Evolutionary conservation across 176 grass and related monocot genomes (phyloP).

Genomic region (Bolboschoenus planiculmis): DNA sequence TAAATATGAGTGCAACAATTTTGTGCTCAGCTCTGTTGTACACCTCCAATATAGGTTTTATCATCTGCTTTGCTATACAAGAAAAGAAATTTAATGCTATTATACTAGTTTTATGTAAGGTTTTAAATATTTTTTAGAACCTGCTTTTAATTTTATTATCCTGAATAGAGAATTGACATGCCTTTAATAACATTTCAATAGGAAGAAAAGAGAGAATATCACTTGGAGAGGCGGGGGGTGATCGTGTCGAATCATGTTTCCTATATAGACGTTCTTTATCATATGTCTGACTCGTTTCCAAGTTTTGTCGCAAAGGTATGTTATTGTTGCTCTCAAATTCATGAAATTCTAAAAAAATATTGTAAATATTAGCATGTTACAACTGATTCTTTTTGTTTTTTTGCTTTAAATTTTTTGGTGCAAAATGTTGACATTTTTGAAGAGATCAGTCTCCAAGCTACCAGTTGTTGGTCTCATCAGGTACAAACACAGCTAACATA

Average conservation of each 20-base stretch:
- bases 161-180: background rate
- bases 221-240: constrained; percentile 48
- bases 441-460: constrained; percentile 82
- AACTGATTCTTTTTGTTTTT: constrained; percentile 23
- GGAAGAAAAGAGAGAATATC: background rate
- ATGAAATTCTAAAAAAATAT: too few relatives aligned
- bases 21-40: background rate
- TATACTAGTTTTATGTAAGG: background rate
- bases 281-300: constrained; percentile 84
- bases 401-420: constrained; percentile 22
- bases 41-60: background rate
- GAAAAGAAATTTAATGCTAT: background rate
- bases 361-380: too few relatives aligned
- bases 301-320: constrained; percentile 97
- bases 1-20: background rate
- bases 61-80: background rate
- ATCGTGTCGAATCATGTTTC: constrained; percentile 92
- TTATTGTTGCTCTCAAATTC: background rate
- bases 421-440: constrained; percentile 19
- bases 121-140: too few relatives aligned
- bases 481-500: constrained; percentile 28
- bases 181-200: background rate
- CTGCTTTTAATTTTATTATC: too few relatives aligned
- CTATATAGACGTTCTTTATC: constrained; percentile 94
- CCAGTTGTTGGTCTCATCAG: constrained; percentile 90